Evolutionary conservation across 768 basidiomycete genomes (phyloP).

Genomic region (Sarcodon aspratus): DNA sequence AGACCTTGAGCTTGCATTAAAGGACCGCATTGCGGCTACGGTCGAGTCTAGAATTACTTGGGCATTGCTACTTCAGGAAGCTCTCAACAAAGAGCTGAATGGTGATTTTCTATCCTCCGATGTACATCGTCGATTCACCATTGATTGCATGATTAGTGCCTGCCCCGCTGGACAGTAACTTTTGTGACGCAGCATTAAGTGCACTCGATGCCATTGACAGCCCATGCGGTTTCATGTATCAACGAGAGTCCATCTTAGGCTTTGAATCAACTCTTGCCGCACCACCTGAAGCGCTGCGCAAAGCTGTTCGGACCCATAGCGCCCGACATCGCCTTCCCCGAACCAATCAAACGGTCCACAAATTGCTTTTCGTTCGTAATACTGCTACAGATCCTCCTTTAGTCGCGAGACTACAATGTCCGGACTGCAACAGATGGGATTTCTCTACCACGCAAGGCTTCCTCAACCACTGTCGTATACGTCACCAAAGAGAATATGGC

Average conservation of each 20-base stretch:
- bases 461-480: conserved; percentile 40
- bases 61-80: conserved; percentile 29
- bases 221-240: conserved; percentile 25
- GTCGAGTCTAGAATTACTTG: conserved; percentile 34
- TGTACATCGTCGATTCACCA: neutral
- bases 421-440: conserved; percentile 31
- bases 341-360: conserved; percentile 13
- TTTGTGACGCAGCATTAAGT: conserved; percentile 29
- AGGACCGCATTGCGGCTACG: conserved; percentile 28
- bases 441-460: conserved; percentile 42
- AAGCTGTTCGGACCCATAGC: conserved; percentile 10
- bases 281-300: neutral
- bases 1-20: conserved; percentile 30
- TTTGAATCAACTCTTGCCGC: conserved; percentile 11
- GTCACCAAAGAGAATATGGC: conserved; percentile 34
- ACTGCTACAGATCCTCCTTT: conserved; percentile 17
- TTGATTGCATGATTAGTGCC: conserved; percentile 7
- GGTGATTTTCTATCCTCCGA: conserved; percentile 1
- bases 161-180: conserved; percentile 9
- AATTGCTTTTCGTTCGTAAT: conserved; percentile 29
- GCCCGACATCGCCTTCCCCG: conserved; percentile 4
- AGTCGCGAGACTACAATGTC: conserved; percentile 27
- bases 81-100: conserved; percentile 14
- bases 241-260: conserved; percentile 13
- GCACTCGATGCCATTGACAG: conserved; percentile 29